phyloP scores from a whole-genome alignment of 1,284 basidiomycete genomes.

The Ceratobasidium theobromae region DNA sequence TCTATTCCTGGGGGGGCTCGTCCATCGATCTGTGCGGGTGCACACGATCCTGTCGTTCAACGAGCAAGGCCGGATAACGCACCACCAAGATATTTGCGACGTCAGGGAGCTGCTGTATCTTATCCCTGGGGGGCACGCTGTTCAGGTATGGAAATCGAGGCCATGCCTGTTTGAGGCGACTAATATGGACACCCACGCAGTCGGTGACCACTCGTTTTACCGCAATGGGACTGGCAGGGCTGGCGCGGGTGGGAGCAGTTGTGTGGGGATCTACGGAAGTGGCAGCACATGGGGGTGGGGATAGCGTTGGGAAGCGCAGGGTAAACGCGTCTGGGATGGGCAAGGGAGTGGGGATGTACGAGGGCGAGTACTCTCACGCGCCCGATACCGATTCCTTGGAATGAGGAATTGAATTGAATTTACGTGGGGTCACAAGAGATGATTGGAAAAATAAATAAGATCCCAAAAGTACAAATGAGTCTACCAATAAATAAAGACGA shows the following conservation, averaged over 20 bases:
- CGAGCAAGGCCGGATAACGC: slow-evolving; percentile 28
- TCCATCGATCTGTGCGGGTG: slow-evolving; percentile 19
- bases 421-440: too few species aligned
- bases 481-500: slow-evolving; percentile 30
- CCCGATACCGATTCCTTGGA: slow-evolving; percentile 26
- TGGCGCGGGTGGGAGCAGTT: slow-evolving; percentile 9
- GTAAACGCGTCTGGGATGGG: not conserved
- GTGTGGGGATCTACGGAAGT: not conserved
- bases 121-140: slow-evolving; percentile 26
- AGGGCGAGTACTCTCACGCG: slow-evolving; percentile 25
- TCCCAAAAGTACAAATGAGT: slow-evolving; percentile 32
- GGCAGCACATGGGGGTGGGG: not conserved
- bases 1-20: slow-evolving; percentile 3
- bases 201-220: slow-evolving; percentile 25
- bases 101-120: slow-evolving; percentile 16
- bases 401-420: slow-evolving; percentile 1
- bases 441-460: slow-evolving; percentile 31
- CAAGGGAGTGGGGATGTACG: not conserved
- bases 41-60: slow-evolving; percentile 30
- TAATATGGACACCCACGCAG: not conserved
- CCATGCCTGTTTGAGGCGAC: not conserved
- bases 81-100: slow-evolving; percentile 25
- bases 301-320: not conserved
- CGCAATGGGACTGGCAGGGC: slow-evolving; percentile 19
- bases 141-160: not conserved